phyloP scores from a whole-genome alignment of 495 filamentous ascomycete species.

The Niebla homalea region DNA sequence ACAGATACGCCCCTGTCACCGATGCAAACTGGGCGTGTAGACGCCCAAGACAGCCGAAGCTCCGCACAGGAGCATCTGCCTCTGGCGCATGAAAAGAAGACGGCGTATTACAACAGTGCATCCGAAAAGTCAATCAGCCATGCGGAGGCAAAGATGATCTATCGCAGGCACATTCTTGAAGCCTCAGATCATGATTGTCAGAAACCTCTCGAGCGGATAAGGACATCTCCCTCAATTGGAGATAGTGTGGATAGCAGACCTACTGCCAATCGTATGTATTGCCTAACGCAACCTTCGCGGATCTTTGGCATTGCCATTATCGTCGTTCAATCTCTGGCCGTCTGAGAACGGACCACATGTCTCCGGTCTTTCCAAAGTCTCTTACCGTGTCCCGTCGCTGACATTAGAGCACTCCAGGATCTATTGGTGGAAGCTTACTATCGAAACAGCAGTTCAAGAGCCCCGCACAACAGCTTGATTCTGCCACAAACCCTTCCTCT shows the following conservation, averaged over 20 bases:
- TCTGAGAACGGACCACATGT: too few species aligned
- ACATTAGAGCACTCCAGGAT: too few species aligned
- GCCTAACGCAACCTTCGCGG: background rate
- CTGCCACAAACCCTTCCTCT: background rate
- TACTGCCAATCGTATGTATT: too few species aligned
- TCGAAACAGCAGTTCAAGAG: background rate
- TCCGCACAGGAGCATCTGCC: background rate
- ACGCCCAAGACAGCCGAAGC: too few species aligned
- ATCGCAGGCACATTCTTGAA: slow-evolving; percentile 71
- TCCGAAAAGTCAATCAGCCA: slow-evolving; percentile 84
- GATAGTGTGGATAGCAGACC: slow-evolving; percentile 9
- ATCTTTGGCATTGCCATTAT: too few species aligned
- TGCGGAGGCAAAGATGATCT: slow-evolving; percentile 86
- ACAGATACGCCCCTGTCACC: too few species aligned
- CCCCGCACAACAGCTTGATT: background rate
- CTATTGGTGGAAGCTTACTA: too few species aligned
- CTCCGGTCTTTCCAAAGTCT: too few species aligned
- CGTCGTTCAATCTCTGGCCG: too few species aligned
- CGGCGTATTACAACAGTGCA: slow-evolving; percentile 74
- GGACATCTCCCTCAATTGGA: slow-evolving; percentile 20
- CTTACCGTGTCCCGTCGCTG: too few species aligned
- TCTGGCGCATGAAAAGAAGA: slow-evolving; percentile 30
- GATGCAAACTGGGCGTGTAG: too few species aligned
- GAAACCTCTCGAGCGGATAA: slow-evolving; percentile 35
- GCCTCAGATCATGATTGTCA: slow-evolving; percentile 34